Evolutionary conservation across 257 asterid genomes (phyloP), one percentile per base, ranked within the genome.

Genomic region (Jaltomata sinuosa): DNA sequence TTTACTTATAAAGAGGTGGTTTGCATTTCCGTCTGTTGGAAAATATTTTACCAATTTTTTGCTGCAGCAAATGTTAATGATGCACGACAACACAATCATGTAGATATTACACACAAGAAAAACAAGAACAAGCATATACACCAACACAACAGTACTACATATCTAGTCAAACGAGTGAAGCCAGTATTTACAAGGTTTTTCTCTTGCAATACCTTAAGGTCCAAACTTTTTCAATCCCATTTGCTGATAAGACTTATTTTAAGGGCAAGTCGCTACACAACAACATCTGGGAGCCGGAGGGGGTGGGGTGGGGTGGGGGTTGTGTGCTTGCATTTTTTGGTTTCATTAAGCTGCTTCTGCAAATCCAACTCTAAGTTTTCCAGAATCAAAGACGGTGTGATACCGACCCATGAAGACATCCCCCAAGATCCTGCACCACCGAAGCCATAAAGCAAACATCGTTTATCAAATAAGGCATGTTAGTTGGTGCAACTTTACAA

Each of bases 371-470:
- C 98, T 92, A 29, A 79, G 79, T 32, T 89, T 92, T 19, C 96
- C 98, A 64, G 29, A 92, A 79, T 96, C 99, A 65, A 96, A 94
- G 47, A 96, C 98, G 0, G 97, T 96, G 89, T 96, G 99, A 90
- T 96, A 96, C 18, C 97, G 94, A 8, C 99, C 98, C 98, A 96
- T 93, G 83, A 96, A 96, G 81, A 96, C 94, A 79, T 96, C 98
- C 84, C 99, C 98, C 94, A 94, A 79, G 47, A 96, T 96, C 99
- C 99, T 96, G 92, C 87, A 89, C 29, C 50, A 36, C 14, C 61
- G 14, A 47, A 47, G 85, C 64, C 72, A 34, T 80, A 18, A 34
- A n/a, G n/a, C 61, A 27, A 62, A 82, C 2, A 1, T 0, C 11
- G 21, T 9, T 34, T 14, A 64, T 7, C 5, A 0, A 42, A 3